Base-by-base conservation (phyloP, 805 yeast species). In the Yarrowia keelungensis region DNA sequence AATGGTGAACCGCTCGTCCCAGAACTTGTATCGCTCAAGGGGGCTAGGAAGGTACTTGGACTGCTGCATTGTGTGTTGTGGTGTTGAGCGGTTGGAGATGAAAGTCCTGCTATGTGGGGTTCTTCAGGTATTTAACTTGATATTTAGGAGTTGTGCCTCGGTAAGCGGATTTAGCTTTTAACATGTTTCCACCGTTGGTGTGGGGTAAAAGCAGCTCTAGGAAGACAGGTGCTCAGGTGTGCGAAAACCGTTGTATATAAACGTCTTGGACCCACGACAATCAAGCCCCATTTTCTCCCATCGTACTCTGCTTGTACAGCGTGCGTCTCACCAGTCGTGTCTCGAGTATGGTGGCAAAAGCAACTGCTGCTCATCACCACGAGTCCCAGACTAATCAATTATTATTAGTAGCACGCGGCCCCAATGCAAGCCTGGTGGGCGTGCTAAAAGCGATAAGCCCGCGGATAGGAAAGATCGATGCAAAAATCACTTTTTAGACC, bases 21-120 rank as follows among this genome's bases (percentile, higher is more conserved):
- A 62, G 39, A 62, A 62, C 56, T 62, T 46, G 67, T 22, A 62
- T 19, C 67, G 67, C 56, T 62, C 47, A 39, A 62, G 38, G 26
- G 67, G 67, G 22, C n/a, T 22, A 12, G 67, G 67, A 14, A 62
- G 51, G n/a, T 59, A 59, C 12, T 45, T 59, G 11, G 65, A 59
- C 38, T 45, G 51, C 35, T 43, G 51, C 65, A 59, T 59, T 32
- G 41, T 14, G 42, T 32, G 3, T n/a, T 43, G 49, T 45, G 50
- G 36, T 22, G 49, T 35, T 43, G 51, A 35, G 19, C 39, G 16
- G n/a, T 45, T 26, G 47, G 35, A 12, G 64, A 10, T 26, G 22
- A 22, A 16, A 12, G 14, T 26, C 32, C 32, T 26, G 32, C 43
- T 7, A 12, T 39, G 59, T 22, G 59, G 45, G 59, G 59, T 53